Evolutionary conservation across 2,329 filamentous ascomycete species (phyloP), one percentile per base, ranked within the genome.

Genomic region (Botryotinia calthae): DNA sequence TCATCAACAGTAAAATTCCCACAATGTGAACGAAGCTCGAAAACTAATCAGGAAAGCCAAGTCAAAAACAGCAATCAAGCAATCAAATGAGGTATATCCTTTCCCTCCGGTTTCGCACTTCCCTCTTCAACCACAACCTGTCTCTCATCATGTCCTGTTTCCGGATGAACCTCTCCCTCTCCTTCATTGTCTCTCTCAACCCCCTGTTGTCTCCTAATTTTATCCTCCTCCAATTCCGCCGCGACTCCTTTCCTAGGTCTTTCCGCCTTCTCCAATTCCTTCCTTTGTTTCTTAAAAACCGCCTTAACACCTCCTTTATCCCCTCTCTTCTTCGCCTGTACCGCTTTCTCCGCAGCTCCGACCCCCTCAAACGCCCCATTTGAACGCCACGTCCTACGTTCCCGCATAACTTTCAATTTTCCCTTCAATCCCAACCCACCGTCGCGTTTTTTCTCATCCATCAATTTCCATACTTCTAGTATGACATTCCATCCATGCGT

Each of bases 261-360:
- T 79, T 46, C 79, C 82, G 72, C 87, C 78, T 37, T 84, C 85
- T 31, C 83, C 82, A 25, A 89, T 80, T 0, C 84, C 83, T 71
- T 79, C 80, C 75, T 84, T 82, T 0, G 86, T 86, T 34, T 82
- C 81, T 10, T 84, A 82, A 9, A 83, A 5, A 86, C 83, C 72
- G 83, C 86, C 77, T 87, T 84, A 72, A 88, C 87, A 34, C 76
- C 78, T 7, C 25, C 46, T 12, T 10, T 14, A 7, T 84, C 82
- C 20, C 82, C 82, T 12, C 82, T 84, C 46, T 79, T 82, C 73
- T 87, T 78, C 34, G 84, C 84, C n/a, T 82, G 81, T 18, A 88
- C 80, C 0, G 83, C 83, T 72, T 78, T 79, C 74, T 84, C 81
- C 0, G 86, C 86, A 31, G 81, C 81, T 5, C 84, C 82, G 8